Percentiles rank a stretch among this genome's conserved stretches.
Conservation (phyloP, 1,139 yeast species). For the Komagataea norvegica region DNA sequence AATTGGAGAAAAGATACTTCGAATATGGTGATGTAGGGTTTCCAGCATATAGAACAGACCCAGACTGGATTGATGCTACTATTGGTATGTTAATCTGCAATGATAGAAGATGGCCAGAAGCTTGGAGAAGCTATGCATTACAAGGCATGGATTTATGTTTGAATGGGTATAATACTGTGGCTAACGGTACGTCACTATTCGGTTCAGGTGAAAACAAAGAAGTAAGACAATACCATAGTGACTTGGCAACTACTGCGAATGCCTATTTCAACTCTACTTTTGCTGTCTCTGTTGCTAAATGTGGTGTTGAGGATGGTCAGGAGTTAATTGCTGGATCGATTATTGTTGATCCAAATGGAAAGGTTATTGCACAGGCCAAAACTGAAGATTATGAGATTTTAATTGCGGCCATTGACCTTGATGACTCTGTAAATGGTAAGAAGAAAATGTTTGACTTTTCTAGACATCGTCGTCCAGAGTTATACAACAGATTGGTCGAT, state of each 20-base stretch:
- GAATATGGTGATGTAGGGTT: slow-evolving; percentile 32
- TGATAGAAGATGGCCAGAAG: slow-evolving; percentile 38
- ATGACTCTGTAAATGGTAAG: slow-evolving; percentile 32
- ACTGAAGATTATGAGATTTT: slow-evolving; percentile 33
- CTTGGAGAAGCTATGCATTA: slow-evolving; percentile 34
- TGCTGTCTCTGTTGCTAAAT: slow-evolving; percentile 32
- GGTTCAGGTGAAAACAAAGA: slow-evolving; percentile 28
- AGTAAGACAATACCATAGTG: slow-evolving; percentile 31
- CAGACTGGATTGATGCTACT: slow-evolving; percentile 33
- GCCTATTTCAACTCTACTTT: slow-evolving; percentile 32
- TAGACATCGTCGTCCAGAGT: slow-evolving; percentile 34
- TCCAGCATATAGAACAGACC: slow-evolving; percentile 28
- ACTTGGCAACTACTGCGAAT: slow-evolving; percentile 31
- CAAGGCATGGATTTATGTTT: slow-evolving; percentile 33
- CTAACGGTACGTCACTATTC: slow-evolving; percentile 28
- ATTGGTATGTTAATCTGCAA: slow-evolving; percentile 35
- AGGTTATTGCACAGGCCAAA: slow-evolving; percentile 31
- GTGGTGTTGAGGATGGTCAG: slow-evolving; percentile 34
- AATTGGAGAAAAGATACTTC: slow-evolving; percentile 35
- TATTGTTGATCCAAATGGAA: slow-evolving; percentile 33
- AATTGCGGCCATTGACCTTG: slow-evolving; percentile 32
- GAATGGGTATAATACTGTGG: slow-evolving; percentile 32
- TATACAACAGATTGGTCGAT: slow-evolving; percentile 26
- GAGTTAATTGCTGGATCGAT: slow-evolving; percentile 32
- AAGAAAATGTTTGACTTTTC: slow-evolving; percentile 33